These are phyloP conservation scores for Phytophthora citrophthora DNA, from an alignment of 352 stramenopile genomes.

Conservation along the genomic window DNA sequence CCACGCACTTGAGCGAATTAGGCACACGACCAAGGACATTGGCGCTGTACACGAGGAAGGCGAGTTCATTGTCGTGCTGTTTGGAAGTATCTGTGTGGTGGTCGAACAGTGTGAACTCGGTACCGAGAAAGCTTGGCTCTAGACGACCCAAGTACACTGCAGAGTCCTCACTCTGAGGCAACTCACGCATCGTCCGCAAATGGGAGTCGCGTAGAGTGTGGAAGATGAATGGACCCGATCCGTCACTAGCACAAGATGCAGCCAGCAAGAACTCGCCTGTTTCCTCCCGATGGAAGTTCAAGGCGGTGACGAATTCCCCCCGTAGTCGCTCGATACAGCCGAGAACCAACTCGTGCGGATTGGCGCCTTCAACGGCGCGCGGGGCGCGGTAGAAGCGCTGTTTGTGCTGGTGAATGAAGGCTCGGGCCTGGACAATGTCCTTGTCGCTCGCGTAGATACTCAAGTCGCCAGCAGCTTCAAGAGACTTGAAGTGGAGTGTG, in stretches of 20 bases:
- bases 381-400: conserved; percentile 68
- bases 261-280: conserved; percentile 81
- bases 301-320: conserved; percentile 81
- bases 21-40: conserved; percentile 84
- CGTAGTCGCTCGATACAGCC: conserved; percentile 75
- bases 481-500: conserved; percentile 79
- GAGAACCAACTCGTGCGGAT: conserved; percentile 50
- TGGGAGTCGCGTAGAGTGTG: conserved; percentile 85
- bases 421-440: conserved; percentile 69
- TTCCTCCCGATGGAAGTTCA: conserved; percentile 86
- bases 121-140: conserved; percentile 82
- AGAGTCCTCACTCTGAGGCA: conserved; percentile 79
- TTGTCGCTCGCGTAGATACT: conserved; percentile 68
- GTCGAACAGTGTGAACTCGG: conserved; percentile 85
- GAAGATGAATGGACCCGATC: conserved; percentile 78
- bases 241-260: conserved; percentile 74
- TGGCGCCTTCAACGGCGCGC: conserved; percentile 1
- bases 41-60: conserved; percentile 75
- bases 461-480: conserved; percentile 67
- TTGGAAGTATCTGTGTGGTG: conserved; percentile 54
- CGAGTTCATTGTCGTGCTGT: conserved; percentile 68
- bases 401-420: conserved; percentile 85
- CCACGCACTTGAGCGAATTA: conserved; percentile 73
- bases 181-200: conserved; percentile 67
- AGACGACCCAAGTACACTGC: conserved; percentile 85